Conservation (phyloP, 1,139 yeast species). For the Taphrina wiesneri region DNA sequence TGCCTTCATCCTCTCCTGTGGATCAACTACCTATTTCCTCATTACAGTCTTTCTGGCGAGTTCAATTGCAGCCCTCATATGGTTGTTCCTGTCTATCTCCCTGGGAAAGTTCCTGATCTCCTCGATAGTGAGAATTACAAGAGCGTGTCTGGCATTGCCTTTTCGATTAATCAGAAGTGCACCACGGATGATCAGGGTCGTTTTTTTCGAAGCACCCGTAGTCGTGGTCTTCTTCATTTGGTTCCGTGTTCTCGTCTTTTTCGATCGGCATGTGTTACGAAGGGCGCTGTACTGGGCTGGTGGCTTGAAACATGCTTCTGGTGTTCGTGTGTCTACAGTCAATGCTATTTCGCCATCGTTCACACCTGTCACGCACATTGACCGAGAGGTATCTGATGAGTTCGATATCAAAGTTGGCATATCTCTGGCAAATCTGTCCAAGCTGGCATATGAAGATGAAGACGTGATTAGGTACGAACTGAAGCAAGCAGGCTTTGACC, state of each 20-base stretch:
- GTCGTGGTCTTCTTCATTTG: conserved; percentile 21
- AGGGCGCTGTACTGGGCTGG: conserved; percentile 15
- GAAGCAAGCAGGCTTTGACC: conserved; percentile 20
- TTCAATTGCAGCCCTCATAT: background rate
- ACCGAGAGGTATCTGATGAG: background rate
- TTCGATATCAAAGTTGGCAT: conserved; percentile 21
- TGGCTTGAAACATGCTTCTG: conserved; percentile 21
- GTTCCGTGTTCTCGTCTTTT: conserved; percentile 23
- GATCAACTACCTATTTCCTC: background rate
- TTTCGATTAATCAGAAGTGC: conserved; percentile 17
- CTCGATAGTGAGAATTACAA: background rate
- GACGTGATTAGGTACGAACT: conserved; percentile 17
- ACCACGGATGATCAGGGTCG: conserved; percentile 2
- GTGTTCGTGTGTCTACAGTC: conserved; percentile 23
- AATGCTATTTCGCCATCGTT: conserved; percentile 26
- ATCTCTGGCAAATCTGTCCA: conserved; percentile 27
- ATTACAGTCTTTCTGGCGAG: background rate
- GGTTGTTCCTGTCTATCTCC: conserved; percentile 22
- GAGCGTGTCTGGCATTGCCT: conserved; percentile 8
- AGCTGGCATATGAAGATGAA: conserved; percentile 28
- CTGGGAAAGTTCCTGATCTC: conserved; percentile 10
- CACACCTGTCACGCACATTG: conserved; percentile 1
- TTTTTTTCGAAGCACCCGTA: conserved; percentile 26
- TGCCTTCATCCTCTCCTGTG: background rate
- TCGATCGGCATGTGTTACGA: conserved; percentile 14